Evolutionary conservation across 768 basidiomycete species (phyloP), one percentile per base, ranked within the genome.

Genomic region (Pholiota molesta): DNA sequence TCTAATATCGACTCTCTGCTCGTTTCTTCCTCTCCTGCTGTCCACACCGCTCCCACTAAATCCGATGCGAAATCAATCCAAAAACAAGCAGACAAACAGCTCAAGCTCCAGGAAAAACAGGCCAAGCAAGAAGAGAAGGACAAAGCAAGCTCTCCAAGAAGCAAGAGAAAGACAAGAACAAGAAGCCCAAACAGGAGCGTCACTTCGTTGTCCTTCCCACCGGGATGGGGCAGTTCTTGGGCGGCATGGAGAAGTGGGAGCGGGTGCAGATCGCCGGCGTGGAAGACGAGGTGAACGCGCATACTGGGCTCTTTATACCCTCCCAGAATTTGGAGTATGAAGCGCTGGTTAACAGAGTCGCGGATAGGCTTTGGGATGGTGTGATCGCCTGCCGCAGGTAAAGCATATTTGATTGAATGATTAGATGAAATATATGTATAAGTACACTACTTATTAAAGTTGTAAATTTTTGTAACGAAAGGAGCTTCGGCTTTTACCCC

Each of bases 201-300:
- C 84, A 85, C 66, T 86, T 86, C 61, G 77, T 86, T 59, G 79
- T 85, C 10, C 74, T 83, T 23, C 85, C 85, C 0, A 80, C 74
- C 10, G 80, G 81, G 5, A 62, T 82, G 45, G 79, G 78, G 2
- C 66, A 73, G 44, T 64, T 72, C 9, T 71, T 81, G 8, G 80
- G 79, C 5, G 79, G 81, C n/a, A 65, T 71, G 60, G 78, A 78
- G 19, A 77, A 75, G 57, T 87, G 86, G 86, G 80, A 84, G 61
- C 72, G 74, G 53, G 81, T 87, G 0, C 45, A 73, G n/a, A 81
- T 87, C 37, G 77, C 65, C 7, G 84, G 83, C 3, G 83, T 79
- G 10, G 71, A 78, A 5, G 83, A 85, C 65, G 86, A 87, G 67
- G 86, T 87, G 7, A 78, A 72, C 9, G 86, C 86, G 1, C 86